phyloP scores from a whole-genome alignment of 768 basidiomycete genomes.

The Tremella fuciformis region DNA sequence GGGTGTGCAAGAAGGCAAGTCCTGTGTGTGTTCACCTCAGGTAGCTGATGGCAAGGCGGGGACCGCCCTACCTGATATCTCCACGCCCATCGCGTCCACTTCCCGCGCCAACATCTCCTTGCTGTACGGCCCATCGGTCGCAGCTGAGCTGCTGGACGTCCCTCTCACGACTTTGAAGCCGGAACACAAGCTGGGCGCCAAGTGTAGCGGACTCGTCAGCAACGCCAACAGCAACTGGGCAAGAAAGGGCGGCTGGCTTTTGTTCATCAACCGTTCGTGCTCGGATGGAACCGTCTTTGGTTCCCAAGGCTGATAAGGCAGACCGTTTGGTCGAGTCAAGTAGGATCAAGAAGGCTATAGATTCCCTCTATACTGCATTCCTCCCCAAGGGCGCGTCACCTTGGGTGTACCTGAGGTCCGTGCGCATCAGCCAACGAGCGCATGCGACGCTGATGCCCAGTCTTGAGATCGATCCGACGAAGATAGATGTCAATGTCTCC shows the following conservation, averaged over 20 bases:
- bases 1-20: slow-evolving; percentile 83
- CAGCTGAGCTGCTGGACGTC: slow-evolving; percentile 65
- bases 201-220: slow-evolving; percentile 71
- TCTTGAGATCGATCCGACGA: slow-evolving; percentile 74
- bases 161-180: slow-evolving; percentile 31
- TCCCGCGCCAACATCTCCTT: slow-evolving; percentile 68
- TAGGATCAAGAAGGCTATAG: slow-evolving; percentile 80
- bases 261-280: slow-evolving; percentile 89
- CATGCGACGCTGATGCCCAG: slow-evolving; percentile 53
- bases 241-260: slow-evolving; percentile 76
- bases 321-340: slow-evolving; percentile 89
- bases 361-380: slow-evolving; percentile 75
- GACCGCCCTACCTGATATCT: slow-evolving; percentile 70
- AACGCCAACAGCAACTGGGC: slow-evolving; percentile 79
- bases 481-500: slow-evolving; percentile 95
- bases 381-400: slow-evolving; percentile 86
- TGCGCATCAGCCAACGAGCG: slow-evolving; percentile 11
- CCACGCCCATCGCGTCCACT: slow-evolving; percentile 69
- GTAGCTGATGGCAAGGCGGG: slow-evolving; percentile 59
- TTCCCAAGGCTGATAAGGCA: slow-evolving; percentile 46
- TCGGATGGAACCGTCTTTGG: background rate
- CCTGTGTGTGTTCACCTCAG: background rate
- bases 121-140: slow-evolving; percentile 75
- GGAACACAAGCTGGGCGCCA: slow-evolving; percentile 61
- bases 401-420: slow-evolving; percentile 90